These are phyloP conservation scores for Austroboletus niveus DNA, from an alignment of 1,284 basidiomycete genomes.

Conservation along the genomic window DNA sequence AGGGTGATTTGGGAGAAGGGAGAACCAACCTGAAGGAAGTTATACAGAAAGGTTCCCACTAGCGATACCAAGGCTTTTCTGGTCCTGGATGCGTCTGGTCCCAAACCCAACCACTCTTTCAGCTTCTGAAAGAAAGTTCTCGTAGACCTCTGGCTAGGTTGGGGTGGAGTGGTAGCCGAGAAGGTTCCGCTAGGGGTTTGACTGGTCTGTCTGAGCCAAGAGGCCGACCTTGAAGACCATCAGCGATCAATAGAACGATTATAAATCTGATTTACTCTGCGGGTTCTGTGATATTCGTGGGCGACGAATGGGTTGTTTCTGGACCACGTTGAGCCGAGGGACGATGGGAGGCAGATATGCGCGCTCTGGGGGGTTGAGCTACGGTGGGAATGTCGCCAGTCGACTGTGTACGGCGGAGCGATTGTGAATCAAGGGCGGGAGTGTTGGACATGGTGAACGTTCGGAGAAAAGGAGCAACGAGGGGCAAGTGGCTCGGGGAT, in stretches of 20 bases:
- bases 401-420: constrained; percentile 35
- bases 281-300: constrained; percentile 12
- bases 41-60: constrained; percentile 53
- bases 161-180: constrained; percentile 3
- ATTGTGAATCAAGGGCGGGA: constrained; percentile 30
- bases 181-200: constrained; percentile 17
- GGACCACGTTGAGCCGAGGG: constrained; percentile 24
- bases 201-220: constrained; percentile 29
- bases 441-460: constrained; percentile 30
- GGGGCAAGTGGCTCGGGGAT: constrained; percentile 19
- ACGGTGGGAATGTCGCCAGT: constrained; percentile 35
- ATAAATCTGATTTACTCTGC: constrained; percentile 22
- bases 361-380: constrained; percentile 25
- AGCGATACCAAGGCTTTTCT: constrained; percentile 60
- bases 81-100: constrained; percentile 50
- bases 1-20: not conserved
- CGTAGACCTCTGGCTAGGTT: constrained; percentile 3
- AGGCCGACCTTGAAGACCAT: constrained; percentile 16
- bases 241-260: constrained; percentile 16
- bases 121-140: constrained; percentile 23
- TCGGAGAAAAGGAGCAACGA: constrained; percentile 13
- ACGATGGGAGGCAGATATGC: constrained; percentile 29
- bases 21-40: constrained; percentile 53
- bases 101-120: constrained; percentile 55
- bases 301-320: constrained; percentile 22